phyloP scores from a whole-genome alignment of 2,329 filamentous ascomycete genomes.

The Talaromyces atroroseus region DNA sequence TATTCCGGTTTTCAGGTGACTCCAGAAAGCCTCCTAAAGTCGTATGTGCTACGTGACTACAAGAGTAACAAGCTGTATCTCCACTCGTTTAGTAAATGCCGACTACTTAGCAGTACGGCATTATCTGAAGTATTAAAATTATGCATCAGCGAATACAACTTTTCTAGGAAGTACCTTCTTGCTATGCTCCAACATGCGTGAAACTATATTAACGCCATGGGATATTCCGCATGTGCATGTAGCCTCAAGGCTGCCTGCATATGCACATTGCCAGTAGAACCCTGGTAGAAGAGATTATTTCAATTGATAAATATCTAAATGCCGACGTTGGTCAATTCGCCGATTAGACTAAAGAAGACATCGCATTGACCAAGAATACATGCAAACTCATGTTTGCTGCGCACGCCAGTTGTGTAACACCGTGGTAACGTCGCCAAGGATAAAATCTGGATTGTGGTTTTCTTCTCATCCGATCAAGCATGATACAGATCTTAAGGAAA shows the following conservation, averaged over 20 bases:
- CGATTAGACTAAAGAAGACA: constrained; percentile 1
- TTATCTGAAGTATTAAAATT: background rate
- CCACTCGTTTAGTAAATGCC: background rate
- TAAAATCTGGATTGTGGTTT: background rate
- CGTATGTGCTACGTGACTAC: background rate
- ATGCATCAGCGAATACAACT: background rate
- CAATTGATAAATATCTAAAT: background rate
- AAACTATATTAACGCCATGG: background rate
- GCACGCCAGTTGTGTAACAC: background rate
- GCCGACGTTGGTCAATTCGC: constrained; percentile 5
- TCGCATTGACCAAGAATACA: background rate
- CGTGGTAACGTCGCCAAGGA: background rate
- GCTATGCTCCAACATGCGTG: background rate
- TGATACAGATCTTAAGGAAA: background rate
- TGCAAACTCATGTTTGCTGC: background rate
- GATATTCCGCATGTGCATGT: background rate
- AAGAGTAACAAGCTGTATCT: background rate
- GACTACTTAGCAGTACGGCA: background rate
- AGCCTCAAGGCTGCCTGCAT: constrained; percentile 5
- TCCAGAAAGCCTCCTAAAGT: background rate
- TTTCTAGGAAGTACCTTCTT: background rate
- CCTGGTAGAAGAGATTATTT: background rate
- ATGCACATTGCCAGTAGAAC: background rate
- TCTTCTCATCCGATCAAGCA: background rate
- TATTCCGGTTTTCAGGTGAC: background rate